Evolutionary conservation across 2,329 filamentous ascomycete genomes (phyloP), one percentile per base, ranked within the genome.

Genomic region (Aschersonia sp.): DNA sequence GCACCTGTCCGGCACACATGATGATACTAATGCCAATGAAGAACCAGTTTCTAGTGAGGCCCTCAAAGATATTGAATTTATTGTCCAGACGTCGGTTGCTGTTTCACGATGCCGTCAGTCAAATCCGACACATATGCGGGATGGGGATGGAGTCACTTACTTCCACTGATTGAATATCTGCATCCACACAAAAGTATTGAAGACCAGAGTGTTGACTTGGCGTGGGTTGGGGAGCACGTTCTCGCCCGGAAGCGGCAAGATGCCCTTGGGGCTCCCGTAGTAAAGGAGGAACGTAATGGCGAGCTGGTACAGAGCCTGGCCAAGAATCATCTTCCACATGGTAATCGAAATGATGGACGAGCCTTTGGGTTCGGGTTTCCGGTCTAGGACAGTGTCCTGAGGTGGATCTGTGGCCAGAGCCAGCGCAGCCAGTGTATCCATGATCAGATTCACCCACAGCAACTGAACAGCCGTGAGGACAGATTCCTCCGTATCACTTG

Each of bases 321-420:
- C 90, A 43, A 95, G 75, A 52, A 97, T 96, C 90, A 97, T 97
- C 73, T 97, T 97, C 90, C 90, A 94, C 90, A 97, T 97, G 14
- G 84, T 89, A 35, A 83, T 71, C 1, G 88, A 94, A 56, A 97
- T 92, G 52, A 80, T 78, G 42, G 72, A 69, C 4, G 74, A 62
- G 30, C 71, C 72, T 58, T 74, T 75, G 50, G 66, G 71, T 58
- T 79, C 76, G 1, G 76, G 76, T 63, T 87, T 88, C 48, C 88
- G 79, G 56, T 94, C 71, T 46, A 95, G 69, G 30, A 95, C 82
- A 55, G 79, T 84, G 46, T 85, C 81, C 10, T 84, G 84, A 1
- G 88, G 88, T n/a, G 87, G 86, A 60, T 95, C 88, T 2, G 88
- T 95, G 1, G 88, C 88, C 47, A 95, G 76, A 7, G 88, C 88